Conservation (phyloP, 75 land plant genomes). For the Chamaecyparis obtusa region DNA sequence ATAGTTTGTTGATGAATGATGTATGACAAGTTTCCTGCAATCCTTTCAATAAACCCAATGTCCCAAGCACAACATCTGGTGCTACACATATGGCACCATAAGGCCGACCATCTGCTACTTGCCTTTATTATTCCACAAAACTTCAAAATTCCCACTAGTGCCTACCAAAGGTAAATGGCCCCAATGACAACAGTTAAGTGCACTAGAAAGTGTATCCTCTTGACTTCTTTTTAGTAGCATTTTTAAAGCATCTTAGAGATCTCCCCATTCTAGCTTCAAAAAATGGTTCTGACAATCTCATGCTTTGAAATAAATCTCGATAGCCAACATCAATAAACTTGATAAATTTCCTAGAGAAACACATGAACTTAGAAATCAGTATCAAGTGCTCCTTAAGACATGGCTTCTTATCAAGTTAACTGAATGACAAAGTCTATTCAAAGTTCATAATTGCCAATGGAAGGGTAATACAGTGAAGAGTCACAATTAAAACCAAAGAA, state of each 20-base stretch:
- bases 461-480: neutral
- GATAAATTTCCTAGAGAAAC: constrained; percentile 59
- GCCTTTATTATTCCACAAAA: constrained; percentile 59
- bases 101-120: constrained; percentile 45
- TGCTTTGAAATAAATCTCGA: constrained; percentile 45
- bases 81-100: constrained; percentile 68
- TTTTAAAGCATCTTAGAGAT: constrained; percentile 17
- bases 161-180: constrained; percentile 73
- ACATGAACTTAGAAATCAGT: too few species aligned
- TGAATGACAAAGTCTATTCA: too few species aligned
- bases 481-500: neutral
- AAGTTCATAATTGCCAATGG: neutral
- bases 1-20: constrained; percentile 62
- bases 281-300: constrained; percentile 9
- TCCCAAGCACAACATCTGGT: constrained; percentile 63
- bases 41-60: constrained; percentile 67
- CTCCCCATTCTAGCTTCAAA: constrained; percentile 60
- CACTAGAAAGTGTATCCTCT: constrained; percentile 53
- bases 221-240: constrained; percentile 29
- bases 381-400: too few species aligned
- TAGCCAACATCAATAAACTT: constrained; percentile 77
- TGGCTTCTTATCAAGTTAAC: too few species aligned
- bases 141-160: constrained; percentile 70
- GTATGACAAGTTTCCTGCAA: constrained; percentile 95
- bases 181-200: constrained; percentile 68